These are phyloP conservation scores for Saccharomycopsis crataegensis DNA, from an alignment of 1,139 yeast species.

Conservation along the genomic window DNA sequence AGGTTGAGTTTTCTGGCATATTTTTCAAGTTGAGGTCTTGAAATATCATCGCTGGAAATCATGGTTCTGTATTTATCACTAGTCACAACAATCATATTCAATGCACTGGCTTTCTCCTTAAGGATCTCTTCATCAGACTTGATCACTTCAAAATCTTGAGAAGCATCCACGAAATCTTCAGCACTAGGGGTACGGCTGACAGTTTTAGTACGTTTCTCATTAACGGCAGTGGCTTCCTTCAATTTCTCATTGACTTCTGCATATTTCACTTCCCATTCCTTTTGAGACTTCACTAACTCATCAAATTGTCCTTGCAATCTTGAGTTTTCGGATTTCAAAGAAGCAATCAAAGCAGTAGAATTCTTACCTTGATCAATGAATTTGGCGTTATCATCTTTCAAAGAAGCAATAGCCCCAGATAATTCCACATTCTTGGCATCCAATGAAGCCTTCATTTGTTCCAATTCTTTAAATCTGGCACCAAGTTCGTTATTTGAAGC, in stretches of 20 bases:
- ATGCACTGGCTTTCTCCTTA: constrained; percentile 4
- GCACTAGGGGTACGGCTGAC: background rate
- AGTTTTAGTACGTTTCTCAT: background rate
- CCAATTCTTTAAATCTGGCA: background rate
- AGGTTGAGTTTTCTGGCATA: constrained; percentile 40
- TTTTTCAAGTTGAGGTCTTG: constrained; percentile 1
- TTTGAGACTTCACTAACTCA: background rate
- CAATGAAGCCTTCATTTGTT: background rate
- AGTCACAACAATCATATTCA: constrained; percentile 10
- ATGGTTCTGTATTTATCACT: constrained; percentile 7
- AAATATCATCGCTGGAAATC: background rate
- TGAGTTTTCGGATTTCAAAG: background rate
- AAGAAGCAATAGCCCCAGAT: background rate
- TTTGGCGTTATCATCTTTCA: background rate
- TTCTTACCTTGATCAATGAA: background rate
- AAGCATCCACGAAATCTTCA: constrained; percentile 18
- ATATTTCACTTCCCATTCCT: background rate
- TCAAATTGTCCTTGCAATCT: background rate
- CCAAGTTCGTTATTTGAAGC: background rate
- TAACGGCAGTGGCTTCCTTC: background rate
- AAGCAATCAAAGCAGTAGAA: background rate
- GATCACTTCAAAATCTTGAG: constrained; percentile 9
- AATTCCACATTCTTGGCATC: background rate
- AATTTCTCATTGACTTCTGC: background rate
- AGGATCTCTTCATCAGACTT: background rate